phyloP scores from a whole-genome alignment of 352 stramenopile species.

The Phytophthora niederhauseri region DNA sequence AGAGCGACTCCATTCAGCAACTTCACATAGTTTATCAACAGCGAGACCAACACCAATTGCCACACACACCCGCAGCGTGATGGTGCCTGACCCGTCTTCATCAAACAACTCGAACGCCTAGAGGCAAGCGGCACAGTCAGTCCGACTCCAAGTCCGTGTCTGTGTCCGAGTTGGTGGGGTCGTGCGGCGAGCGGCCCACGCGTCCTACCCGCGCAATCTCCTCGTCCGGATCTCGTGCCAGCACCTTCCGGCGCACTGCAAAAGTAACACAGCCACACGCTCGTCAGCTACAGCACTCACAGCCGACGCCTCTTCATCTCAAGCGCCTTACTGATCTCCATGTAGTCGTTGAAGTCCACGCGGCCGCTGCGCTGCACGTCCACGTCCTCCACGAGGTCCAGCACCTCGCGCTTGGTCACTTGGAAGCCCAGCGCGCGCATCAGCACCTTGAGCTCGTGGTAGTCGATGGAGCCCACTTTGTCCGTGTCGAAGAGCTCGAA shows the following conservation, averaged over 20 bases:
- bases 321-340: constrained; percentile 88
- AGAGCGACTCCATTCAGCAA: constrained; percentile 22
- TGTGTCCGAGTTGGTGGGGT: constrained; percentile 22
- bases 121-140: constrained; percentile 24
- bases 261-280: not conserved
- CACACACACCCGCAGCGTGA: constrained; percentile 73
- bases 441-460: constrained; percentile 95
- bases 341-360: constrained; percentile 92
- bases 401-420: constrained; percentile 90
- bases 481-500: constrained; percentile 95
- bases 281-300: constrained; percentile 1
- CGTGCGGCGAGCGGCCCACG: constrained; percentile 25
- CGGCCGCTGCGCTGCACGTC: constrained; percentile 85
- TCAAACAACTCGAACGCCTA: constrained; percentile 96
- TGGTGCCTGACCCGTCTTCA: constrained; percentile 90
- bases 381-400: constrained; percentile 90
- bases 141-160: constrained; percentile 26
- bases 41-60: constrained; percentile 1
- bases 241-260: constrained; percentile 79
- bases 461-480: constrained; percentile 90
- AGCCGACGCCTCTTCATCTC: not conserved
- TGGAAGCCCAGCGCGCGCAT: constrained; percentile 94
- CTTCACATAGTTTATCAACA: constrained; percentile 23
- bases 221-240: constrained; percentile 90
- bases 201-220: constrained; percentile 86